Percentiles rank a stretch among this genome's conserved stretches.
These are phyloP conservation scores for Eucalyptus pumila DNA, from an alignment of 345 rosid genomes.

Conservation along the genomic window DNA sequence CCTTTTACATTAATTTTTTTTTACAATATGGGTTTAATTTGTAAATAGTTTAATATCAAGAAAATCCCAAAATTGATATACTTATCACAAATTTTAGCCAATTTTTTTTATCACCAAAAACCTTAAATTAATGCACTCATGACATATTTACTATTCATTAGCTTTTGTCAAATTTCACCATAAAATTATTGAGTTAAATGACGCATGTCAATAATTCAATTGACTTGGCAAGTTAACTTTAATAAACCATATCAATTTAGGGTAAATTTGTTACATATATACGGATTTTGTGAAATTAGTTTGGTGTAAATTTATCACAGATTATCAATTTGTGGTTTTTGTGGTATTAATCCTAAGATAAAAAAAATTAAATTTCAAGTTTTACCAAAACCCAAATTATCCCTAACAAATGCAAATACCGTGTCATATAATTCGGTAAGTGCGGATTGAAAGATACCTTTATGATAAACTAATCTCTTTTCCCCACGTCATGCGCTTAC, in stretches of 20 bases:
- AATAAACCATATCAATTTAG: accelerated
- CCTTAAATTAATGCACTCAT: neutral
- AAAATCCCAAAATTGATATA: too few species aligned
- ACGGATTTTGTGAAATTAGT: accelerated
- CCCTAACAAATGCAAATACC: neutral
- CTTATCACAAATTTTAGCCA: too few species aligned
- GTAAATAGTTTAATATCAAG: neutral
- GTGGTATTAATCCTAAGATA: too few species aligned
- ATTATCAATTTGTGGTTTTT: too few species aligned
- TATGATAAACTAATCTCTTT: neutral
- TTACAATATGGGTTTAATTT: neutral
- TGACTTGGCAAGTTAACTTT: accelerated
- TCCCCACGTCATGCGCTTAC: neutral
- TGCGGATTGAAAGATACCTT: neutral
- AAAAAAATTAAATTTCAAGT: too few species aligned
- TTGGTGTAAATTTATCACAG: accelerated
- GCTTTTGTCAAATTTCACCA: neutral
- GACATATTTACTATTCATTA: too few species aligned
- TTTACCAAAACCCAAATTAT: neutral
- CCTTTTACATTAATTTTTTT: too few species aligned
- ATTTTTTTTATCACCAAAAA: accelerated
- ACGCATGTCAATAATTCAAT: too few species aligned
- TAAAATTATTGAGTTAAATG: accelerated
- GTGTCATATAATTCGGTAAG: neutral
- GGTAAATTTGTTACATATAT: accelerated